Evolutionary conservation across 257 asterid species (phyloP), one percentile per base, ranked within the genome.

Genomic region (Przewalskia tangutica): DNA sequence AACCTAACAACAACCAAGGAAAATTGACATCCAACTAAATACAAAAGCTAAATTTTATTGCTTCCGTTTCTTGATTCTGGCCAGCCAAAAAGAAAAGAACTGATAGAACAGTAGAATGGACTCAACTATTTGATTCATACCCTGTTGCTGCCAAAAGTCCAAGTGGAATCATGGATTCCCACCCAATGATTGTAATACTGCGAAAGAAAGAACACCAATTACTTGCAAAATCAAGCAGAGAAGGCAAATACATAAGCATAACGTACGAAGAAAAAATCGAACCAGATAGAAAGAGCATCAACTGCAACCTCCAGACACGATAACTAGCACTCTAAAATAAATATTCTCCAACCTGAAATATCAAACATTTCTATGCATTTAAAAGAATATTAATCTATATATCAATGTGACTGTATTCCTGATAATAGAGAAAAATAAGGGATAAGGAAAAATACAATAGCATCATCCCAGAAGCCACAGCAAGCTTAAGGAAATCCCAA

Each of bases 141-240:
- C 94, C 94, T 18, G 93, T 89, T 82, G 94, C 94, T 51, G 94
- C 94, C 62, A 88, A 91, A 84, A 91, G 84, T 38, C 94, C 94
- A 73, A 91, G 83, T 10, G 90, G 93, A 76, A 91, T 89, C 93
- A 89, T 91, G 81, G 93, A 89, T 71, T 89, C 91, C 94, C 93
- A 91, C 9, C 89, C 93, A 18, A 83, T 85, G 84, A 91, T 84
- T 56, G 89, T 88, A 56, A 89, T 81, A 85, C 94, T 91, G 91
- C 81, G 67, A 7, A 58, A 73, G 56, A 84, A 23, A 84, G 62
- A 71, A 27, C 6, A 10, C 60, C 50, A 40, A 53, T 23, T 75
- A 82, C 55, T 34, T 13, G 18, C 54, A 59, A 63, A 34, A 58
- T 58, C 51, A 67, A 82, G 82, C 18, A 17, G 60, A 42, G 8